phyloP scores from a whole-genome alignment of 148 eudicot genomes.

The Chenopodium formosanum region DNA sequence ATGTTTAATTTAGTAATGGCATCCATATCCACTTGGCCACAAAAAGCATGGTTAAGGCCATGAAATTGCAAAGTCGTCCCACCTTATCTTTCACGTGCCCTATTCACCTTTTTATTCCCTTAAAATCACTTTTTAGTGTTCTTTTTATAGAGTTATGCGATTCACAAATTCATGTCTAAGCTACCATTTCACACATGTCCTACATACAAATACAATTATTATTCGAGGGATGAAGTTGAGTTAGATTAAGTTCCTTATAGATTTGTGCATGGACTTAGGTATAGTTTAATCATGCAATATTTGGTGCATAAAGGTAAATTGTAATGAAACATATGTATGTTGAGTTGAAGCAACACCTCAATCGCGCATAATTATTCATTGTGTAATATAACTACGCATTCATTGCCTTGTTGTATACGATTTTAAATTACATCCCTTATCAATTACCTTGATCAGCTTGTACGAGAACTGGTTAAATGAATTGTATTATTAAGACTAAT shows the following conservation, averaged over 20 bases:
- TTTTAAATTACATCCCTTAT: too few relatives aligned
- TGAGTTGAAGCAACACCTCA: background rate
- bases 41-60: conserved; percentile 15
- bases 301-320: background rate
- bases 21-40: conserved; percentile 7
- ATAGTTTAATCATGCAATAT: background rate
- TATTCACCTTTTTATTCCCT: background rate
- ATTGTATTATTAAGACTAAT: too few relatives aligned
- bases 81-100: conserved; percentile 25
- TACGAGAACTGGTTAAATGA: too few relatives aligned
- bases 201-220: background rate
- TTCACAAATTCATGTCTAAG: background rate
- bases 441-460: too few relatives aligned
- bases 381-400: too few relatives aligned
- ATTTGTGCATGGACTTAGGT: background rate
- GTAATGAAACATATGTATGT: background rate
- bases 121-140: background rate
- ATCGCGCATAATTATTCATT: too few relatives aligned
- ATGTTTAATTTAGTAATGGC: background rate
- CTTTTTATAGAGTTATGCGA: background rate
- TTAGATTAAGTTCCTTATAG: background rate
- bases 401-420: too few relatives aligned
- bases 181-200: background rate
- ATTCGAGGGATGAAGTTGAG: background rate
- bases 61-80: conserved; percentile 11